Base-by-base conservation (phyloP, 1,139 yeast species). In the Pichia cactophila region DNA sequence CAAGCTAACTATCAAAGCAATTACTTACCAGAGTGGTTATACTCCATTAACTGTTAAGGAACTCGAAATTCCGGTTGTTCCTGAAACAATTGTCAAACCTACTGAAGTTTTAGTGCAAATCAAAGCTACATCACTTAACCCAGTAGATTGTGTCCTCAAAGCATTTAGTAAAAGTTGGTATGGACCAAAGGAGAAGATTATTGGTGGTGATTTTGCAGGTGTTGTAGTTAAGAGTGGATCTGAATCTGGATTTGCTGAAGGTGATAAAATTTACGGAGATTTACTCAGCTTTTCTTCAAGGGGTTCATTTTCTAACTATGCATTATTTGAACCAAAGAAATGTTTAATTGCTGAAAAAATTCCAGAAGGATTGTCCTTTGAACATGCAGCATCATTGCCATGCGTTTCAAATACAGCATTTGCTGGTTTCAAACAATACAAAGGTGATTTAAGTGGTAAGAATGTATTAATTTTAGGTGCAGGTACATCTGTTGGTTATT, bases 191-290 rank as follows among this genome's bases (percentile, higher is more conserved):
- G 71, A 70, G 41, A 75, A 77, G 48, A 33, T 44, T 26, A 36
- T 83, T 31, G 90, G 92, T 5, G 69, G 78, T 50, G 95, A 86
- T 60, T 86, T 77, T 58, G 66, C 84, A 12, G 95, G 95, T 40
- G 69, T 69, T 1, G 71, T 86, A 37, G 75, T 74, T 2, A 73
- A 78, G 36, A 79, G 82, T 44, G 94, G 95, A 11, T 63, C 67
- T 0, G 61, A 65, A 9, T 65, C 75, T 9, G 51, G 36, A 7
- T 55, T 41, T 35, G 64, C 69, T 28, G 76, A 68, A 8, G 92
- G 90, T 36, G 92, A 85, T 57, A 72, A 74, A 42, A 83, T 85
- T 2, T 77, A 76, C 59, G 95, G 95, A 11, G 60, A 75, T 23
- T 69, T 67, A 52, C 66, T 69, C 54, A 71, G 70, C 40, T 70